Base-by-base conservation (phyloP, 2,329 filamentous ascomycete species). In the Microcyclospora tardicrescens region DNA sequence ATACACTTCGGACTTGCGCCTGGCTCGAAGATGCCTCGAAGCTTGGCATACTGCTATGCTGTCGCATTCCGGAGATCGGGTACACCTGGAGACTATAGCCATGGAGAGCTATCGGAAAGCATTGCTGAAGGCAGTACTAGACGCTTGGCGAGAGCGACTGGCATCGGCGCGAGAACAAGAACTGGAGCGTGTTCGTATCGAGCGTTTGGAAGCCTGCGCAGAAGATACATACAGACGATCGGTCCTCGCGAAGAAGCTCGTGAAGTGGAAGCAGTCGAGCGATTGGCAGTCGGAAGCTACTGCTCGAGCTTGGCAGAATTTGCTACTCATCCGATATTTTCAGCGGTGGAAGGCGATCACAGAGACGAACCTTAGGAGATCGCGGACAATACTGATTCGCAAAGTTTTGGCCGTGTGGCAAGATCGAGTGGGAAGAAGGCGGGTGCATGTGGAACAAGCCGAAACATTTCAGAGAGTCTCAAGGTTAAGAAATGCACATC, bases 301-400 rank as follows among this genome's bases (percentile, higher is more conserved):
- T 3, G 74, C 72, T 4, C 68, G 76, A 32, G 84, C 82, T 14
- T 71, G 81, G 44, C 68, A 75, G 44, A 81, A 84, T 54, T 75
- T 87, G 43, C 62, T 91, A 38, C 69, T 79, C 39, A 75, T 73
- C 10, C 73, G 74, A 39, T 79, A 77, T 43, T 84, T 84, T 57
- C 73, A 73, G 41, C 75, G 75, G 6, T 85, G 81, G 81, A 68
- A 72, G 16, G 69, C 75, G 41, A 74, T 82, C 39, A 79, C 77
- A 0, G 66, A 67, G 1, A 67, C 75, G 36, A 77, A 81, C 46
- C 69, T 75, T 33, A 50, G 63, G 31, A 72, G 72, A 46, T 67
- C 67, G 11, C 61, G 64, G 15, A 63, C 69, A 28, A 68, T 77
- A 40, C 61, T 70, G 13, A 48, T 73, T 6, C 64, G 60, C 34